A percentile compares a stretch with the other conserved stretches of the same genome.
Evolutionary conservation across 2,329 filamentous ascomycete species (phyloP).

Genomic region (Fusarium proliferatum): DNA sequence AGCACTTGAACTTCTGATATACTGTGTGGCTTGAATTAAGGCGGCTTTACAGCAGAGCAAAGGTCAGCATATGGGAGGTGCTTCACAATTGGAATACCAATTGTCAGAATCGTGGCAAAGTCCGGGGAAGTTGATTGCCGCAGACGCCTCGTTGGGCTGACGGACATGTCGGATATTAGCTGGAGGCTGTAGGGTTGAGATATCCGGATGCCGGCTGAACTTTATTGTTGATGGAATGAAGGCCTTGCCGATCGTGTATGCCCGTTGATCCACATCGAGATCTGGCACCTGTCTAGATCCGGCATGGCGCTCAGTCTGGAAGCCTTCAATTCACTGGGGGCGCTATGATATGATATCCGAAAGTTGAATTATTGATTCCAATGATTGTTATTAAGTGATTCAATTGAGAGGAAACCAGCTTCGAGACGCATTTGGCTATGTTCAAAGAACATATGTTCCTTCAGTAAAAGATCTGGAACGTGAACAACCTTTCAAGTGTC

Average conservation of each 20-base stretch:
- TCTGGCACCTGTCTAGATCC: background rate
- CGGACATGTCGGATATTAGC: background rate
- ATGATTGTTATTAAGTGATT: rapidly evolving
- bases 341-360: background rate
- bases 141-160: background rate
- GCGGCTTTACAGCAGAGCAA: background rate
- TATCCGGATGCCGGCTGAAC: background rate
- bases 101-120: background rate
- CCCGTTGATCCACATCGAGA: background rate
- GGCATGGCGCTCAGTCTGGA: background rate
- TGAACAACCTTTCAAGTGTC: rapidly evolving
- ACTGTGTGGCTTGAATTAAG: background rate
- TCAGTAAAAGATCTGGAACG: too few relatives aligned
- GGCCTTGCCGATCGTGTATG: background rate
- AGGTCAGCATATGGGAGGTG: background rate
- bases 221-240: background rate
- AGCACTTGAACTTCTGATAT: background rate
- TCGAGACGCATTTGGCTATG: too few relatives aligned
- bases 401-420: background rate
- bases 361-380: rapidly evolving
- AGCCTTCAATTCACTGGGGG: rapidly evolving
- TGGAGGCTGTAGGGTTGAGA: background rate
- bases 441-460: too few relatives aligned
- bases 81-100: too few relatives aligned
- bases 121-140: rapidly evolving